phyloP scores from a whole-genome alignment of 768 basidiomycete species.

The Mrakia hoshinonis region DNA sequence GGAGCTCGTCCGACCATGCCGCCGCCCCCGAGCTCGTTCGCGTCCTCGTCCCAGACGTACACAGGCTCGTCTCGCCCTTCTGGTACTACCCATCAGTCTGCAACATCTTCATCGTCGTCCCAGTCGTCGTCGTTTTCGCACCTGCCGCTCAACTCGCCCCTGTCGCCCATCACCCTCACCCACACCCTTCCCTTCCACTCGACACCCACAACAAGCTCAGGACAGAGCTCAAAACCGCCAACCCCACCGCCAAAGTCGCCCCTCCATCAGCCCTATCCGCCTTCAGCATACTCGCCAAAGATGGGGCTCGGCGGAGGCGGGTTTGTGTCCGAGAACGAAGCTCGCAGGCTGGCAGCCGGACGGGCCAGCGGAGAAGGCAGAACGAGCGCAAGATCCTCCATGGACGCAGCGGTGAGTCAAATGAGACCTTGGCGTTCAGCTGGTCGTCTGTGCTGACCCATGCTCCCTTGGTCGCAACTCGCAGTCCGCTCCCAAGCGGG shows the following conservation, averaged over 20 bases:
- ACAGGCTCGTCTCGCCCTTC: not conserved
- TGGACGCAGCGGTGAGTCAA: not conserved
- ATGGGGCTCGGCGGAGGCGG: not conserved
- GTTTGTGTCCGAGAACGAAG: not conserved
- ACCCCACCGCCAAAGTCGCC: constrained; percentile 18
- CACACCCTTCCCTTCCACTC: not conserved
- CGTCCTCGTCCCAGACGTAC: not conserved
- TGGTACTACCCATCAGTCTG: not conserved
- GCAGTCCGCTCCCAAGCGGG: not conserved
- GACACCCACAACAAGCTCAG: not conserved
- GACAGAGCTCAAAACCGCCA: not conserved
- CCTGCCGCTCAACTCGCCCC: constrained; percentile 16
- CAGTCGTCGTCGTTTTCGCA: not conserved
- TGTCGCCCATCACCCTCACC: constrained; percentile 12
- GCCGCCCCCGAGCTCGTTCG: not conserved
- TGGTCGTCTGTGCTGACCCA: not conserved
- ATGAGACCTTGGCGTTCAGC: no score
- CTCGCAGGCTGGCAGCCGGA: not conserved
- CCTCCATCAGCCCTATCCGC: not conserved
- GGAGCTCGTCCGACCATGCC: constrained; percentile 2
- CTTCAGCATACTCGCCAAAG: not conserved
- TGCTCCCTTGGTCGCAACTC: not conserved
- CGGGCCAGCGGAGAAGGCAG: not conserved
- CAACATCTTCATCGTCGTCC: not conserved
- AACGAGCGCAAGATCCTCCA: not conserved